Evolutionary conservation across 148 eudicot genomes (phyloP), one percentile per base, ranked within the genome.

Genomic region (Heliamphora exappendiculata): DNA sequence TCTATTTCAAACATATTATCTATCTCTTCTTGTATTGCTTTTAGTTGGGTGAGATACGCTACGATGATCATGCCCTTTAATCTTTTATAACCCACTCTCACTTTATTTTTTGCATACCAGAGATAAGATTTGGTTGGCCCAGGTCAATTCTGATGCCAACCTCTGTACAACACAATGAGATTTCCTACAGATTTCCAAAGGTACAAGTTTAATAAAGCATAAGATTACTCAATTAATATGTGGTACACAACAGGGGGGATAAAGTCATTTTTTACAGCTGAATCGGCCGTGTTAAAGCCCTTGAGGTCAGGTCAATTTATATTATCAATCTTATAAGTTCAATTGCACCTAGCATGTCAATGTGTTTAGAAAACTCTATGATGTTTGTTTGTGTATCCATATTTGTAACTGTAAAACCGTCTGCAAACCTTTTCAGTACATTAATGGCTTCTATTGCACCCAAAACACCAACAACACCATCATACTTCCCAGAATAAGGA

Each of bases 401-500:
- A 31, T 67, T 66, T 67, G 16, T 62, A 67, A 37, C 64, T 8
- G 65, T 39, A 34, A 67, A 44, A 28, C 53, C 12, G 70, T 42
- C 64, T 49, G 79, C 81, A 68, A 80, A 89, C 98, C 88, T 87
- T 78, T 79, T 87, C 24, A 95, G 91, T 74, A 87, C 92, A 78
- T 85, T 85, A 72, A 95, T 87, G 75, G 98, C 98, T 88, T 94
- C 96, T 64, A 95, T 95, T 51, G 97, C 98, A 84, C 97, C 97
- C 82, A 95, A 85, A 50, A 95, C 98, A 53, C 98, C 98, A 79
- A 95, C 88, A 75, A 95, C 98, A 69, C 97, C 97, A 76, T 95
- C 98, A 80, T 88, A 95, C 82, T 95, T 95, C 71, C 98, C 98
- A 44, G 98, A 94, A 82, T 91, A 92, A 1, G 98, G 98, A 86